Evolutionary conservation across 345 rosid species (phyloP), one percentile per base, ranked within the genome.

Genomic region (Odontarrhena argentea): DNA sequence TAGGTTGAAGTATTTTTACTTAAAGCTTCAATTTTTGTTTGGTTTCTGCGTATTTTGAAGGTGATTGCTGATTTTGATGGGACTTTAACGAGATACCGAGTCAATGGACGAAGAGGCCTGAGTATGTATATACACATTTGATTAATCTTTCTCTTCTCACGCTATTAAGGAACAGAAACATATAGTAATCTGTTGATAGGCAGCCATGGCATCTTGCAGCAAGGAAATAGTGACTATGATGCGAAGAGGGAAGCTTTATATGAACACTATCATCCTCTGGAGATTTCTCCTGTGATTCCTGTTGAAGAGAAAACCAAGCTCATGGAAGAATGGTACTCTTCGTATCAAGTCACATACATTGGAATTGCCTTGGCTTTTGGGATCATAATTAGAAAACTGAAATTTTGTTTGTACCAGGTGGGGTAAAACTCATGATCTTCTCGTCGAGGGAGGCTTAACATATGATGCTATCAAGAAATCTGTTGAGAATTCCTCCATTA

Each of bases 1-100:
- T 50, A 86, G 84, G 83, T 83, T 22, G 2, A 34, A 42, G 13
- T 32, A 45, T 42, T 40, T 7, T 3, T 37, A 8, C 47, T 38
- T 11, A 60, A 60, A 38, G 45, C 18, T 70, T 37, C 5, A 8
- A 6, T 26, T 9, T 24, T 47, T 63, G 7, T 54, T 49, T 26
- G 25, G 1, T 69, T 14, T 68, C 58, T 69, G 26, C 9, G 48
- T 42, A 42, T 48, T 9, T 24, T 9, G 9, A 25, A 70, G 75
- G 75, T 70, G 11, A 87, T 92, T 72, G 94, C 94, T 13, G 96
- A 92, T 82, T 92, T 88, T 50, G 96, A 92, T 77, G 90, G 82
- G 2, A 92, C 98, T 28, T 71, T 92, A 63, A 92, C 98, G 37
- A 78, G 67, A 38, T 92, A 77, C 61, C 22, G 75, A 69, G 79